phyloP scores from a whole-genome alignment of 202 grass and related monocot genomes.

The Zizania palustris region DNA sequence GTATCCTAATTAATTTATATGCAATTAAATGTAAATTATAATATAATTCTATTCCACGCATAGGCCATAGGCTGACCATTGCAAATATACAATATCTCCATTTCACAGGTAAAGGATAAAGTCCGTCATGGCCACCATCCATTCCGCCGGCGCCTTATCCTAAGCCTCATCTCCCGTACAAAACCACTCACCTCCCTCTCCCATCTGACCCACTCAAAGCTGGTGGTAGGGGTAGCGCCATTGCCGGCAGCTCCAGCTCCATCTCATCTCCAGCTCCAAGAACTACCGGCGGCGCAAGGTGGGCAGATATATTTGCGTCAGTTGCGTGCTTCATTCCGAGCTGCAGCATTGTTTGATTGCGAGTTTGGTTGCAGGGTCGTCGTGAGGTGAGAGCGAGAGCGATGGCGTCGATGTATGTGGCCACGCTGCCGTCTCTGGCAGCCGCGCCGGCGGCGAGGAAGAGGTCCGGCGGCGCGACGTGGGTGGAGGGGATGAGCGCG shows the following conservation, averaged over 20 bases:
- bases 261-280: slow-evolving; percentile 6
- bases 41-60: too few species aligned
- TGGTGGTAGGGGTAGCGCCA: background rate
- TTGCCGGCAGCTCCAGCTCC: slow-evolving; percentile 30
- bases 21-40: too few species aligned
- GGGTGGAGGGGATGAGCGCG: slow-evolving; percentile 62
- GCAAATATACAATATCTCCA: slow-evolving; percentile 29
- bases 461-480: slow-evolving; percentile 45
- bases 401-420: slow-evolving; percentile 62
- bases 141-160: slow-evolving; percentile 59
- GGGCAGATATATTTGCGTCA: background rate
- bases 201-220: slow-evolving; percentile 31
- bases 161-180: slow-evolving; percentile 53
- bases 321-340: background rate
- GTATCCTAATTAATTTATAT: too few species aligned
- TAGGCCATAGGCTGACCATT: too few species aligned
- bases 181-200: slow-evolving; percentile 33
- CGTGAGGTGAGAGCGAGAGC: background rate
- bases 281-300: slow-evolving; percentile 24
- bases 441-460: slow-evolving; percentile 30
- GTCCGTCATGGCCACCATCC: slow-evolving; percentile 59
- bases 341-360: background rate
- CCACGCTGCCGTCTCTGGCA: slow-evolving; percentile 50
- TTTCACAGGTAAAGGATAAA: slow-evolving; percentile 51
- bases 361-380: background rate